phyloP scores from a whole-genome alignment of 2,329 filamentous ascomycete species.

The Fusarium sulawesiense region DNA sequence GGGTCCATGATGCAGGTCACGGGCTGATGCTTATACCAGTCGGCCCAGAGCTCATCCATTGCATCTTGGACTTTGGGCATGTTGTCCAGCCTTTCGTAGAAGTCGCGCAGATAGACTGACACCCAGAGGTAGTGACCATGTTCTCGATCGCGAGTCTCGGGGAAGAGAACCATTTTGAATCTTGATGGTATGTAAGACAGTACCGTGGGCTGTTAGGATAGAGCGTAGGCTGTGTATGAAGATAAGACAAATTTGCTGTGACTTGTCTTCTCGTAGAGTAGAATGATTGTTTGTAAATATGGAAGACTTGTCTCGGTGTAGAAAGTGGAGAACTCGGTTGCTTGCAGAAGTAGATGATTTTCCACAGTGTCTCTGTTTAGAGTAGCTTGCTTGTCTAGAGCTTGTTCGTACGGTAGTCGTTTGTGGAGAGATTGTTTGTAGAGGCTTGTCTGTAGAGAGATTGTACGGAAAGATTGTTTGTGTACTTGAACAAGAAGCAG shows the following conservation, averaged over 20 bases:
- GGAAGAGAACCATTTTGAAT: not conserved
- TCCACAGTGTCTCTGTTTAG: not conserved
- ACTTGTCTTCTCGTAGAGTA: not conserved
- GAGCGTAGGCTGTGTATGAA: not conserved
- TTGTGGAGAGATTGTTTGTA: not conserved
- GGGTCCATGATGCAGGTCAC: not conserved
- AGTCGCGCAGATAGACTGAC: not conserved
- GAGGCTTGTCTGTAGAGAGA: not conserved
- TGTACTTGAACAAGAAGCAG: not conserved
- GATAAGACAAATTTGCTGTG: not conserved
- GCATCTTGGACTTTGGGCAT: not conserved
- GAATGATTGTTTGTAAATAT: not conserved
- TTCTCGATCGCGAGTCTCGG: not conserved
- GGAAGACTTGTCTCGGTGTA: not conserved
- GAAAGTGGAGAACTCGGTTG: not conserved
- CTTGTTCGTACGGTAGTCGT: not conserved
- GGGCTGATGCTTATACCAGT: not conserved
- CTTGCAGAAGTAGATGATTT: not conserved
- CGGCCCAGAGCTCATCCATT: constrained; percentile 15
- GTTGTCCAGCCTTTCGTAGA: not conserved
- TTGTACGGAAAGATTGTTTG: not conserved
- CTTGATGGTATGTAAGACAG: not conserved
- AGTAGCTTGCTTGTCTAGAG: not conserved
- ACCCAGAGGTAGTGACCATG: not conserved
- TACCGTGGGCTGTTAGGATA: not conserved